Base-by-base conservation (phyloP, 306 rosid species). In the Vigna nakashimae region DNA sequence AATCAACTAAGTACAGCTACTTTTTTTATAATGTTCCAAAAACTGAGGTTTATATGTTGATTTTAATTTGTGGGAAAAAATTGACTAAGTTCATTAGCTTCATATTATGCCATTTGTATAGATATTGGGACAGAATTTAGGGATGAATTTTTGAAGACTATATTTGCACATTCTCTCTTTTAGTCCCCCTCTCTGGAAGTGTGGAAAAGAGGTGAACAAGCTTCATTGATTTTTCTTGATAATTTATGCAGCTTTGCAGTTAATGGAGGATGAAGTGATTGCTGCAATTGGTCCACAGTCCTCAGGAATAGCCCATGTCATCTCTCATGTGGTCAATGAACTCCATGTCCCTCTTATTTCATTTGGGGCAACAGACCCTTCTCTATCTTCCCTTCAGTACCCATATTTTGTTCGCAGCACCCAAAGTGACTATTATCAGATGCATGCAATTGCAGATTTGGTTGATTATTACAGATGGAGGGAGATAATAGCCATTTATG, bases 281-380 rank as follows among this genome's bases (percentile, higher is more conserved):
- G 94, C 83, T 8, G 90, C 88, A 3, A 77, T 96, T n/a, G 99
- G 99, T 26, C 98, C 99, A 18, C 99, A 90, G 62, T 96, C 99
- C 9, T 96, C 99, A 0, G 98, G 93, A 68, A 96, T 96, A 84
- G 90, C 93, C 49, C 99, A 96, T 83, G 79, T 91, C 60, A 91
- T 92, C 64, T 88, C 98, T 66, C 99, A 96, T n/a, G 94, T 92
- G 22, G 90, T 78, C 17, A 87, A 88, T 71, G 98, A 96, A 86
- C 98, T 96, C 82, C 98, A 90, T 28, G 75, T 96, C 40, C 99
- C 99, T 1, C 96, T 96, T 73, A 73, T 96, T 46, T 92, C 98
- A 63, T 96, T 92, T 73, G 98, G 84, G 50, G 93, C 99, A 26
- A 96, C 99, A 14, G 97, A 96, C 65, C 98, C 98, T 14, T 80